Percentiles rank a stretch among this genome's conserved stretches.
Evolutionary conservation across 1,284 basidiomycete species (phyloP).

Genomic region (Cutaneotrichosporon arboriforme): DNA sequence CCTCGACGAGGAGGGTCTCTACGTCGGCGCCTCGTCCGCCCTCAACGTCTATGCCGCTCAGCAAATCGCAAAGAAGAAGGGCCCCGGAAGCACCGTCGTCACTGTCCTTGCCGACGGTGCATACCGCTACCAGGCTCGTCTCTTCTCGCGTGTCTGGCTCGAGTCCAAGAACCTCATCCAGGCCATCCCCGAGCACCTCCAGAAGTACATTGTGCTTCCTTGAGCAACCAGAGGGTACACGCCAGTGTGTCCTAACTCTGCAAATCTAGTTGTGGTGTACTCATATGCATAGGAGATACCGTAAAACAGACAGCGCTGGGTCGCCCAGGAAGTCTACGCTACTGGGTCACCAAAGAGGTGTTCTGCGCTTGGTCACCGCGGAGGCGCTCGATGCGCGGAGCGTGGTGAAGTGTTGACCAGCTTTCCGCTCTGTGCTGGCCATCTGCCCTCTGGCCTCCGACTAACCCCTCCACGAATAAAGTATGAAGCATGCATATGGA

Average conservation of each 20-base stretch:
- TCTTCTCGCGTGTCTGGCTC: slow-evolving; percentile 96
- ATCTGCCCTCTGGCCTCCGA: no score
- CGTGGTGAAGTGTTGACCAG: no score
- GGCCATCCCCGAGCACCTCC: slow-evolving; percentile 76
- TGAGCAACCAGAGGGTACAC: slow-evolving; percentile 18
- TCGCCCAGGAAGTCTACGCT: not conserved
- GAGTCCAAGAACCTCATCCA: slow-evolving; percentile 70
- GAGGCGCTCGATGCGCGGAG: no score
- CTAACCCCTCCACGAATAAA: no score
- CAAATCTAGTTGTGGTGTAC: slow-evolving; percentile 1
- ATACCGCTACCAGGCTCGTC: slow-evolving; percentile 74
- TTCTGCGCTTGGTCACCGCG: no score
- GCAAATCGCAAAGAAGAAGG: slow-evolving; percentile 79
- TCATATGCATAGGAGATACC: not conserved
- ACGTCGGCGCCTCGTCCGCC: slow-evolving; percentile 92
- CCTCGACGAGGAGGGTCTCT: slow-evolving; percentile 87
- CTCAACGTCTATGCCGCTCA: slow-evolving; percentile 92
- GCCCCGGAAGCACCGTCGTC: slow-evolving; percentile 70
- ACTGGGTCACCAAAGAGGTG: no score
- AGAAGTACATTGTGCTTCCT: slow-evolving; percentile 75
- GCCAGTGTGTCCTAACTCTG: not conserved
- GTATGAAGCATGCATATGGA: slow-evolving; percentile 1
- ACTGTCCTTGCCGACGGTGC: slow-evolving; percentile 55
- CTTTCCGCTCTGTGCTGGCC: no score
- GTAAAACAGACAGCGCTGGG: not conserved